A percentile compares a stretch with the other conserved stretches of the same genome.
These are phyloP conservation scores for Halophytophthora polymorphica DNA, from an alignment of 352 stramenopile species.

Conservation along the genomic window DNA sequence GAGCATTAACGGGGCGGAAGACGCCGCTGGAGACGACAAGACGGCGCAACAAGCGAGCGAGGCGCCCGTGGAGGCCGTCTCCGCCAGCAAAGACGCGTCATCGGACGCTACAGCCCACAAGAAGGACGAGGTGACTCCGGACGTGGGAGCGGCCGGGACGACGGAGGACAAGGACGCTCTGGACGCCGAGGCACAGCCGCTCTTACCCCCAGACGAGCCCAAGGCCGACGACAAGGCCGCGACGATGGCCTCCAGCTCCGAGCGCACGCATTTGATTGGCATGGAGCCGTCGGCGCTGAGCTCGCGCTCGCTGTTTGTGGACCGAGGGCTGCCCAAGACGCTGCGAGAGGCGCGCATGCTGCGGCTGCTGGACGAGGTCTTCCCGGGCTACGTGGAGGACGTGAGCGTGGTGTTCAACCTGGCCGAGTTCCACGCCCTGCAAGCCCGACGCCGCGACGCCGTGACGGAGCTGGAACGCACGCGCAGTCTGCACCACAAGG, in stretches of 20 bases:
- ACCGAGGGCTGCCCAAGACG: conserved; percentile 69
- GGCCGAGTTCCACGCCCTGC: conserved; percentile 61
- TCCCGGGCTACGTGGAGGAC: conserved; percentile 77
- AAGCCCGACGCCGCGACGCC: conserved; percentile 43
- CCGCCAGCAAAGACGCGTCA: conserved; percentile 16
- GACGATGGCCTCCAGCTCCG: conserved; percentile 9
- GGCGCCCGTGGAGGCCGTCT: neutral
- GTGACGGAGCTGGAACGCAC: conserved; percentile 59
- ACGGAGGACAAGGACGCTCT: conserved; percentile 9
- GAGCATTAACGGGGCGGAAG: neutral
- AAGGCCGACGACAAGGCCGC: conserved; percentile 10
- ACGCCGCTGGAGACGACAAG: neutral
- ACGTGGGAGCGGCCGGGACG: conserved; percentile 6
- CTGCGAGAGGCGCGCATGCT: conserved; percentile 74
- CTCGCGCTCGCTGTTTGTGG: conserved; percentile 73
- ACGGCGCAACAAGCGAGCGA: neutral
- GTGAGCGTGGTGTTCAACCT: conserved; percentile 83
- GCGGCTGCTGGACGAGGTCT: conserved; percentile 77
- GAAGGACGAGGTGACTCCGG: conserved; percentile 9
- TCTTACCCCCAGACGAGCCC: conserved; percentile 16
- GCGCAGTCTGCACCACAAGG: conserved; percentile 47
- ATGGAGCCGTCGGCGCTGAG: conserved; percentile 81
- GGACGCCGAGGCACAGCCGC: conserved; percentile 17
- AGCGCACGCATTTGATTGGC: conserved; percentile 60
- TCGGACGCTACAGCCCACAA: conserved; percentile 1